Conservation (phyloP, 1,284 basidiomycete species). For the Testicularia cyperi region DNA sequence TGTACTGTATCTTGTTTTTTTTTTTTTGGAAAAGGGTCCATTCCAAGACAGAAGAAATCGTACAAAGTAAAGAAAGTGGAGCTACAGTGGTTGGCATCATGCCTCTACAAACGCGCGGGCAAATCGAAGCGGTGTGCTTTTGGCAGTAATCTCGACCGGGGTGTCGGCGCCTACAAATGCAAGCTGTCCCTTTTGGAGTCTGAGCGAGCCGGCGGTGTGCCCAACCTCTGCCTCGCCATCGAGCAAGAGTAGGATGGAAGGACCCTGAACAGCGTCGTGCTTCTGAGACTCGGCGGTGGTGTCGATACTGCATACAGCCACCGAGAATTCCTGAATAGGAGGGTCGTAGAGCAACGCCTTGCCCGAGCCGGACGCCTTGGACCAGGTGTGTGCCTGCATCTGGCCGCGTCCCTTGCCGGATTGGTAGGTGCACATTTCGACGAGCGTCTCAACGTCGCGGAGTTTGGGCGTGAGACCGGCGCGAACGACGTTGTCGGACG, state of each 20-base stretch:
- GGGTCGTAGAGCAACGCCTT: conserved; percentile 75
- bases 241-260: conserved; percentile 79
- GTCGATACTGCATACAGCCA: conserved; percentile 57
- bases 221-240: conserved; percentile 67
- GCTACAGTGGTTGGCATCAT: no score
- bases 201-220: conserved; percentile 1
- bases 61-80: neutral
- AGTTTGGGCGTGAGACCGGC: conserved; percentile 96
- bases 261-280: conserved; percentile 68
- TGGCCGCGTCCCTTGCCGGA: conserved; percentile 64
- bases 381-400: conserved; percentile 67
- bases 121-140: neutral
- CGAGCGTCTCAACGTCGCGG: conserved; percentile 85
- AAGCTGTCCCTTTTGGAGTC: conserved; percentile 69
- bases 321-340: conserved; percentile 90
- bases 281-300: neutral
- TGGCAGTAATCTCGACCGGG: conserved; percentile 60
- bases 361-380: conserved; percentile 37
- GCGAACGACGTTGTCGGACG: conserved; percentile 88
- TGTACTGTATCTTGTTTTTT: no score
- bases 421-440: conserved; percentile 85
- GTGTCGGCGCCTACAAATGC: conserved; percentile 79
- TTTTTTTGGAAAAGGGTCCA: no score
- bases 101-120: conserved; percentile 35
- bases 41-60: no score